Base-by-base conservation (phyloP, 495 filamentous ascomycete genomes). In the Beverwykella pulmonaria region DNA sequence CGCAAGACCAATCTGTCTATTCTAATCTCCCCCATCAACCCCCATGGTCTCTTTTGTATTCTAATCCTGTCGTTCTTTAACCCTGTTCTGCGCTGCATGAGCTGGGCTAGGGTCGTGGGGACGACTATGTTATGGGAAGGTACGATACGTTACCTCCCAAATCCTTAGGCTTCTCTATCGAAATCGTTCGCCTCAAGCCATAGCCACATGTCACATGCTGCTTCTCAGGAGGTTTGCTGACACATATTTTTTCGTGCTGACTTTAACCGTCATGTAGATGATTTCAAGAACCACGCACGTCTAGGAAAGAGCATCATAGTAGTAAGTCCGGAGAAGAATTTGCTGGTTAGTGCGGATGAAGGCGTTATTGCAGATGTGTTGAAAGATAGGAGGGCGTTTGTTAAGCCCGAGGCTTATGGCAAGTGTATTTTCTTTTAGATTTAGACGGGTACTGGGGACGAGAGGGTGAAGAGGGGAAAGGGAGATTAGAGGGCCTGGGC, bases 311-410 rank as follows among this genome's bases (percentile, higher is more conserved):
- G 17, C 17, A 10, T 44, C 2, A 10, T 44, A 14, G 3, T 44
- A 2, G 39, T 44, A 7, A 44, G 39, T 44, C 39, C 39, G 2
- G 39, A 44, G 39, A 4, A n/a, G 8, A 44, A n/a, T n/a, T 44
- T 44, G 39, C 39, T 44, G 9, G 17, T 44, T 3, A n/a, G 3
- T 23, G 49, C 25, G 17, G 30, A 14, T 44, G 39, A 9, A 17
- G 56, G n/a, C 46, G 50, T 34, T 15, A 19, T 67, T 32, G 20
- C 14, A 22, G 26, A 17, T 22, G 48, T 60, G 5, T 47, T 67
- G 46, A 23, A 19, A 23, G 60, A n/a, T 26, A 44, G 63, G 49
- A 67, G 48, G 48, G 56, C 53, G 53, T 67, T 67, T 67, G 6
- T 52, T 12, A 67, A 67, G 23, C 56, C 56, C 10, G 30, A 50